Conservation (phyloP, 352 stramenopile species). For the Globisporangium radiosum region DNA sequence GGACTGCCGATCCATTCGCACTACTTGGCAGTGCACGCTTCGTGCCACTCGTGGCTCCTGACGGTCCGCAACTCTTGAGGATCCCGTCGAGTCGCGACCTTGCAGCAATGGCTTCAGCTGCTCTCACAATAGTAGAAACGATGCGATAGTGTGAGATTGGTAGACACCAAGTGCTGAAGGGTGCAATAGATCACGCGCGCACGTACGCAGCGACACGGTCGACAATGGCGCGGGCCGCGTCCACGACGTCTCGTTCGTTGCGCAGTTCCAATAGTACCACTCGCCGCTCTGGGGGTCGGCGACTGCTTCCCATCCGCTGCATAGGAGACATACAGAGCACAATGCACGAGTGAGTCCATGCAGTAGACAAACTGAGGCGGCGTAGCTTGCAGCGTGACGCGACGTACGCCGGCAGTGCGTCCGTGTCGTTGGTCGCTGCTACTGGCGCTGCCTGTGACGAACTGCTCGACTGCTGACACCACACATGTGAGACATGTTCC, state of each 20-base stretch:
- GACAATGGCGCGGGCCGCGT: constrained; percentile 31
- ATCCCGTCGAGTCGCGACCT: constrained; percentile 59
- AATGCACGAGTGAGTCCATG: neutral
- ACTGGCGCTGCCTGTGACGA: neutral
- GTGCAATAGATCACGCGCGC: too few relatives aligned
- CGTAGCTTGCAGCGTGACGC: too few relatives aligned
- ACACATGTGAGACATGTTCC: too few relatives aligned
- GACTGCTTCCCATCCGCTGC: constrained; percentile 62
- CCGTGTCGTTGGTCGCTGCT: neutral
- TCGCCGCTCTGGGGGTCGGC: constrained; percentile 41
- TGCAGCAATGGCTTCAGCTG: constrained; percentile 46
- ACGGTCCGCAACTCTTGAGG: constrained; percentile 31
- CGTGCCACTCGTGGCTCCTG: neutral
- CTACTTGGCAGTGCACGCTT: neutral
- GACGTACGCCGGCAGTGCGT: neutral
- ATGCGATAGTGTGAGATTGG: neutral
- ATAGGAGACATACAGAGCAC: constrained; percentile 1
- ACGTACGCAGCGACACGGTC: constrained; percentile 49
- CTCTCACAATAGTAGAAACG: neutral
- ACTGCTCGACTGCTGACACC: too few relatives aligned
- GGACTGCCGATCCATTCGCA: neutral
- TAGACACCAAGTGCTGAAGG: neutral
- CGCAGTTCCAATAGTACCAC: constrained; percentile 70
- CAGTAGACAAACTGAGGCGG: too few relatives aligned
- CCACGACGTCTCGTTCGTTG: constrained; percentile 76